These are phyloP conservation scores for Scheffersomyces stambukii DNA, from an alignment of 1,139 yeast species.

Conservation along the genomic window DNA sequence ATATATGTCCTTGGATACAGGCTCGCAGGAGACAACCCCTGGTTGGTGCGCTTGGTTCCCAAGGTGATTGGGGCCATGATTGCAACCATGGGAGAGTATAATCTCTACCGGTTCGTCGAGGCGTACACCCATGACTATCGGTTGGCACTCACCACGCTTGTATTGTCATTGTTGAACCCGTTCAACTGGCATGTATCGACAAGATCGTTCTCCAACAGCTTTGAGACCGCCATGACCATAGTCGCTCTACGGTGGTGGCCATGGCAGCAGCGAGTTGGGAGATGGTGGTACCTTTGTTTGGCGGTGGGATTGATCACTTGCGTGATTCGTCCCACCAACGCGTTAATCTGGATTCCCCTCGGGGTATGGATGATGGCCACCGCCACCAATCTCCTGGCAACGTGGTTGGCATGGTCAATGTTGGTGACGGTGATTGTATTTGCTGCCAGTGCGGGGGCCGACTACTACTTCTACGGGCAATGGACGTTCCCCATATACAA, in stretches of 20 bases:
- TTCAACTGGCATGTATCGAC: slow-evolving; percentile 82
- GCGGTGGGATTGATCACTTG: slow-evolving; percentile 54
- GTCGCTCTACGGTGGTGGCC: slow-evolving; percentile 77
- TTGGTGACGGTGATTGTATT: slow-evolving; percentile 21
- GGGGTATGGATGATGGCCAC: slow-evolving; percentile 31
- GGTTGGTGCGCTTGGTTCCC: slow-evolving; percentile 39
- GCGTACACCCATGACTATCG: slow-evolving; percentile 29
- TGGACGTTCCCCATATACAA: slow-evolving; percentile 61
- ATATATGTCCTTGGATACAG: slow-evolving; percentile 50
- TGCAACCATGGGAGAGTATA: slow-evolving; percentile 71
- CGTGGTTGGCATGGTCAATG: slow-evolving; percentile 12
- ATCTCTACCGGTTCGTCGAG: slow-evolving; percentile 46
- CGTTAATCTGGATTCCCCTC: slow-evolving; percentile 63
- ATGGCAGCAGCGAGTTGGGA: slow-evolving; percentile 32
- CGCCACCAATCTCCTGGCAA: slow-evolving; percentile 4
- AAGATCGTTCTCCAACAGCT: slow-evolving; percentile 80
- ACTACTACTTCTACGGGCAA: slow-evolving; percentile 56
- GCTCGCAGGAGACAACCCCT: slow-evolving; percentile 12
- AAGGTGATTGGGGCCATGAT: slow-evolving; percentile 64
- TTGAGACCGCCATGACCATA: slow-evolving; percentile 72
- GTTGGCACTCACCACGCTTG: slow-evolving; percentile 44
- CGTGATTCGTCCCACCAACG: slow-evolving; percentile 81
- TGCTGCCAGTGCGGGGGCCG: slow-evolving; percentile 39
- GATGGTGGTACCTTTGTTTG: slow-evolving; percentile 20
- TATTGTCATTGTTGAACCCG: slow-evolving; percentile 61